A percentile compares a stretch with the other conserved stretches of the same genome.
These are phyloP conservation scores for Pythium sukuiense DNA, from an alignment of 352 stramenopile genomes.

Conservation along the genomic window DNA sequence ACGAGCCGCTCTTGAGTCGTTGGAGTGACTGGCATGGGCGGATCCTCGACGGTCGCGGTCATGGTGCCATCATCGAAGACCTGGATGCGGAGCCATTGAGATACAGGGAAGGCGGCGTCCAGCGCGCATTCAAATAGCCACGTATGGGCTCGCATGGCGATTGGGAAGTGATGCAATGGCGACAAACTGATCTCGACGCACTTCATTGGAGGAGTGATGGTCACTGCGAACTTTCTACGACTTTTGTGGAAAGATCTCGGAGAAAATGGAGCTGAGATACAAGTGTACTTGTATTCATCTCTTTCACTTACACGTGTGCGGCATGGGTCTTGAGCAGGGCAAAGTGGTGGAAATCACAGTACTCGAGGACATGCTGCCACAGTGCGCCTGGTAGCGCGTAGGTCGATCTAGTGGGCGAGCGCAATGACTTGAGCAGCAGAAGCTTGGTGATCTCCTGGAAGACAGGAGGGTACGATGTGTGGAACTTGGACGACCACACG, in stretches of 20 bases:
- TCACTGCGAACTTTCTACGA: not conserved
- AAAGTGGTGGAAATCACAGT: conserved; percentile 30
- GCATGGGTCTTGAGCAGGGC: not conserved
- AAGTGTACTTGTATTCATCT: conserved; percentile 2
- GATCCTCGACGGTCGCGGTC: conserved; percentile 8
- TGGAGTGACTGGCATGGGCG: not conserved
- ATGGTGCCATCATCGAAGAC: conserved; percentile 25
- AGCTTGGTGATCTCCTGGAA: conserved; percentile 18
- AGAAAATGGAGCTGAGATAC: not conserved
- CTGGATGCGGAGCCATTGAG: conserved; percentile 6
- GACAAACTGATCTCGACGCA: not conserved
- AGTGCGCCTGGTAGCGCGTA: conserved; percentile 14
- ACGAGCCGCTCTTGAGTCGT: not conserved
- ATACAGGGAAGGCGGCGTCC: conserved; percentile 5
- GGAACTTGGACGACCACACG: conserved; percentile 21
- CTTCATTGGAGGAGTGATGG: conserved; percentile 1
- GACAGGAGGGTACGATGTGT: conserved; percentile 16
- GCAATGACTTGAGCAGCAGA: conserved; percentile 20
- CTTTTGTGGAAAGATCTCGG: not conserved
- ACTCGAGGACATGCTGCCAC: conserved; percentile 26
- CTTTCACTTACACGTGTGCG: not conserved
- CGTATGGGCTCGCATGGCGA: conserved; percentile 12
- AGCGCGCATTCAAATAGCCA: conserved; percentile 18
- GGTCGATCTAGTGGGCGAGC: not conserved
- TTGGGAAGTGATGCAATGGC: not conserved